Conservation (phyloP, 176 grass and related monocot species). For the Musa beccarii region DNA sequence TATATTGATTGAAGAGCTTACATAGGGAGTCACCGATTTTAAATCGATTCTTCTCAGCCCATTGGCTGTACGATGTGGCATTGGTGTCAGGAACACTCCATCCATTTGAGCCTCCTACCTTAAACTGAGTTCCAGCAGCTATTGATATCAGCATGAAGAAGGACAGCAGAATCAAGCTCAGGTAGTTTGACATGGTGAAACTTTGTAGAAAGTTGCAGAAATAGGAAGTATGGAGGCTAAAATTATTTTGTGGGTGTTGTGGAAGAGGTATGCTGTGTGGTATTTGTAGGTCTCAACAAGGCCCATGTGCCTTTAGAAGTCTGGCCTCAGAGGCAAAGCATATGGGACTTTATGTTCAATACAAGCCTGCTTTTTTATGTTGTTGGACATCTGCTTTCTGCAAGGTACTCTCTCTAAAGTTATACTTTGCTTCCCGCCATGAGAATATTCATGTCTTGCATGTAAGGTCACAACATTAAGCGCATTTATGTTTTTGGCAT, state of each 20-base stretch:
- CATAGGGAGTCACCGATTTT: conserved; percentile 62
- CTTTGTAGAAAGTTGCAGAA: not conserved
- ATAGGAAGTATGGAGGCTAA: not conserved
- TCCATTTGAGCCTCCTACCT: conserved; percentile 51
- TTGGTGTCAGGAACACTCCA: conserved; percentile 42
- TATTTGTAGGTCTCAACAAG: conserved; percentile 3
- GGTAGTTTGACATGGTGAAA: conserved; percentile 34
- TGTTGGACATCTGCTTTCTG: conserved; percentile 5
- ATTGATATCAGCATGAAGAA: conserved; percentile 8
- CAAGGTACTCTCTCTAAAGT: conserved; percentile 21
- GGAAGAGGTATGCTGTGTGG: not conserved
- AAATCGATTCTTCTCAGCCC: conserved; percentile 73
- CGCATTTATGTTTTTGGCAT: not conserved
- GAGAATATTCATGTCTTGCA: conserved; percentile 55
- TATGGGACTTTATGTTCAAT: conserved; percentile 1
- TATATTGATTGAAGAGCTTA: conserved; percentile 8
- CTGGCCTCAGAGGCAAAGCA: conserved; percentile 13
- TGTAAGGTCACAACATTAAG: not conserved
- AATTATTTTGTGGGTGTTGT: not conserved
- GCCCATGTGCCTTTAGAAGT: not conserved
- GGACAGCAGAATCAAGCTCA: conserved; percentile 25
- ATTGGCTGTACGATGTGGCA: conserved; percentile 43
- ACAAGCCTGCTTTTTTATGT: not conserved
- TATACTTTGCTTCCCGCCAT: conserved; percentile 55
- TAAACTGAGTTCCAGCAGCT: conserved; percentile 53